A percentile compares a stretch with the other conserved stretches of the same genome.
These are phyloP conservation scores for Hanseniaspora osmophila DNA, from an alignment of 805 yeast species.

Conservation along the genomic window DNA sequence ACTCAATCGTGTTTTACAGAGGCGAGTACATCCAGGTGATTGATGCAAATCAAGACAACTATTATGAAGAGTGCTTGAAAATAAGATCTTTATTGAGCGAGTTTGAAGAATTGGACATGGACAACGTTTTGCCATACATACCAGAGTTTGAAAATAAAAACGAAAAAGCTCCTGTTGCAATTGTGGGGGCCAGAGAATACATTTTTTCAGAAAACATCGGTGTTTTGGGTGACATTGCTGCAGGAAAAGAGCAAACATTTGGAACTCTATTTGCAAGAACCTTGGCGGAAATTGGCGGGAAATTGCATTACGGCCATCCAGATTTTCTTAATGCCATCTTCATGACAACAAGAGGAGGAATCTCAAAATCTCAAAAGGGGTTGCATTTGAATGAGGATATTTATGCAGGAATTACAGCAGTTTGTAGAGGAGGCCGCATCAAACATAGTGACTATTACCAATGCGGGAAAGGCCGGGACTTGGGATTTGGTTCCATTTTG, in stretches of 20 bases:
- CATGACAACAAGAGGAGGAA: constrained; percentile 92
- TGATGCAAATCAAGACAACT: constrained; percentile 94
- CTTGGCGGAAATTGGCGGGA: constrained; percentile 85
- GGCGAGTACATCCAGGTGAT: constrained; percentile 92
- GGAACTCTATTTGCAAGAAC: constrained; percentile 93
- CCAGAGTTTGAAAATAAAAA: constrained; percentile 40
- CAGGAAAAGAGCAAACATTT: constrained; percentile 93
- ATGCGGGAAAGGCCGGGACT: constrained; percentile 93
- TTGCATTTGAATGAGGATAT: constrained; percentile 89
- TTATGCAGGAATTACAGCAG: constrained; percentile 87
- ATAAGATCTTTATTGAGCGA: constrained; percentile 79
- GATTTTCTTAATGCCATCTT: constrained; percentile 82
- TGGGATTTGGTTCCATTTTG: constrained; percentile 83
- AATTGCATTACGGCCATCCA: constrained; percentile 92
- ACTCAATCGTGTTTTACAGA: constrained; percentile 70
- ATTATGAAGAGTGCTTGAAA: constrained; percentile 85
- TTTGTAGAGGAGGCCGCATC: constrained; percentile 81
- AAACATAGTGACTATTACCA: constrained; percentile 93
- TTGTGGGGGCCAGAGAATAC: constrained; percentile 88
- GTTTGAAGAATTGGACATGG: constrained; percentile 64
- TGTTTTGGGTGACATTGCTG: constrained; percentile 88
- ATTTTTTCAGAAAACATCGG: constrained; percentile 90
- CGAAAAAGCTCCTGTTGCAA: constrained; percentile 55
- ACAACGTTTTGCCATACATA: constrained; percentile 37
- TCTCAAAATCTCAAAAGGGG: constrained; percentile 89